Base-by-base conservation (phyloP, 768 basidiomycete genomes). In the Mycena galopus region DNA sequence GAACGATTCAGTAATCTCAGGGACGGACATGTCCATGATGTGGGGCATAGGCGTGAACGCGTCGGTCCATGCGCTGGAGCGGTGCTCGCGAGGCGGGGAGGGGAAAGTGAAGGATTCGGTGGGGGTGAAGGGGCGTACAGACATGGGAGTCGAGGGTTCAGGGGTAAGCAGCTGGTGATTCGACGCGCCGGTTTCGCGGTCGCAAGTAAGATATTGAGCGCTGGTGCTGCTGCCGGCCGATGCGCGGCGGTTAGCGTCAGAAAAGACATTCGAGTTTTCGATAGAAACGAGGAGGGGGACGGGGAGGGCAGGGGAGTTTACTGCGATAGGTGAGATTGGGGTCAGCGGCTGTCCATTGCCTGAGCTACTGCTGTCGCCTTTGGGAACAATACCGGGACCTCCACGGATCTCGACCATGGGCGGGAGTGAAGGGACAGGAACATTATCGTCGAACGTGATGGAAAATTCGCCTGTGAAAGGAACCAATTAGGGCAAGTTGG, bases 41-140 rank as follows among this genome's bases (percentile, higher is more conserved):
- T 42, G 42, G 42, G 61, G 44, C 29, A 44, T 21, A 23, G 60
- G 60, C 27, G 61, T 32, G 17, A 47, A 11, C 16, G 19, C n/a
- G 21, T 11, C 7, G 23, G 23, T 37, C 57, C 57, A 59, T 5
- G 57, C 67, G 47, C 64, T 67, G 37, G 75, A 75, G 51, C 70
- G 66, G 61, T 80, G 77, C 42, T 75, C 62, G 30, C 72, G 76
- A 5, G 90, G 91, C 2, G 92, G 92, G 65, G 88, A 88, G 3
- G 92, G 92, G 84, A 93, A 93, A 11, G 89, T 80, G 80, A 91
- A 93, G 6, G 88, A 87, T 78, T 93, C 92, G 21, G 88, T 88
- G 14, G 90, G 89, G 0, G 91, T 89, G 82, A 91, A 92, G 2
- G 90, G 91, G 47, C 89, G 88, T 23, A 91, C 90, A 44, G 86